Base-by-base conservation (phyloP, 495 filamentous ascomycete genomes). In the Xylaria telfairii region DNA sequence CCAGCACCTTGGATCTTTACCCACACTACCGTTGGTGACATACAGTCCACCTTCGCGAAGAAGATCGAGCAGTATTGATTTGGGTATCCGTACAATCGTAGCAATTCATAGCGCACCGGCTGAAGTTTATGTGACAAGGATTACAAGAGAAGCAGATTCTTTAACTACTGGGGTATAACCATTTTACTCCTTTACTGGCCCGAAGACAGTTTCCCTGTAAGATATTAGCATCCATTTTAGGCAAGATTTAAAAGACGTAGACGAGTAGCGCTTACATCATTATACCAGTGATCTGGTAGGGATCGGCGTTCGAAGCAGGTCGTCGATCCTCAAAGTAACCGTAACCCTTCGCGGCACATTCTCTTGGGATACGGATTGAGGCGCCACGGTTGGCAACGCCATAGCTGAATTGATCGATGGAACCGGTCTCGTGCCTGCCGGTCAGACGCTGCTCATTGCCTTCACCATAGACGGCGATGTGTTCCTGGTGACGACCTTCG, bases 321-420 rank as follows among this genome's bases (percentile, higher is more conserved):
- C 96, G 88, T 79, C 96, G 90, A 76, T 99, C 96, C 87, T 99
- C 96, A 73, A 99, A 98, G 89, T 99, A 99, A 74, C 96, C 96
- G 85, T 93, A 96, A 82, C 94, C 94, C 81, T 97, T 94, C 81
- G 93, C 93, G 65, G 92, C 96, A 79, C 87, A 88, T 76, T 93
- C 91, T 77, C 96, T 90, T 74, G 96, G 96, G 72, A 99, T 95
- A 87, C 96, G 94, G 78, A 98, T 93, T 71, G 88, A 92, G 57
- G 93, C 92, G 81, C 96, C 95, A 85, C 96, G 93, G 90, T 99
- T 93, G 77, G 96, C 96, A 75, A 99, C 90, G 83, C 95, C 96
- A 82, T 91, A 98, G 78, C 89, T 91, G 89, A 99, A 99, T 80
- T 91, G 89, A 81, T 99, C 96, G 80, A 97, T 97, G 80, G 84